Base-by-base conservation (phyloP, 306 rosid genomes). In the Cucurbita maxima region DNA sequence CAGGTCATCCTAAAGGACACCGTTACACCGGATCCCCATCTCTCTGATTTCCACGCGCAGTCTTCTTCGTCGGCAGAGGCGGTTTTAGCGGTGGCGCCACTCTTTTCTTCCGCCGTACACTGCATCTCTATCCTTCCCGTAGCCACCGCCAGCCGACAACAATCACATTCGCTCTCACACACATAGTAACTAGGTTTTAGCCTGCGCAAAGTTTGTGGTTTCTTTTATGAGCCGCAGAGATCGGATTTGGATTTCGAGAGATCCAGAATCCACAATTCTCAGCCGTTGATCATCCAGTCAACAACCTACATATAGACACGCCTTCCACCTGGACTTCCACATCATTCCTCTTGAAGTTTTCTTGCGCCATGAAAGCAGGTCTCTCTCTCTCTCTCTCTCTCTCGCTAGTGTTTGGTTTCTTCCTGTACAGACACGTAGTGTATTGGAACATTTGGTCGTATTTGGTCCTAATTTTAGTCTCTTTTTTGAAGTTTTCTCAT, bases 291-390 rank as follows among this genome's bases (percentile, higher is more conserved):
- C 57, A 56, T 34, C 15, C 48, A 51, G 70, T 40, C 53, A 75
- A 40, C 41, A 1, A 2, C 43, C 59, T 54, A 75, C 16, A 61
- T 15, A 51, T 48, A 55, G 57, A 77, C 60, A 72, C 55, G 37
- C 60, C 79, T 82, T 84, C 94, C 85, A 82, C 75, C 87, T 90
- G 95, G 95, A 87, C 86, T 84, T 88, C 85, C 90, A 86, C 87
- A 88, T 88, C 92, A 85, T 80, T 79, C 73, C 63, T 57, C 73
- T 54, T 10, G 37, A 58, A 57, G 75, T 74, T 71, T 84, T 84
- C 60, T 59, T 37, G 60, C 53, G 66, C 87, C 87, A 81, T 80
- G 78, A 79, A 75, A 81, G 53, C 87, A 85, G 92, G 96, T 90
- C 70, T 71, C 79, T 76, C 80, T 78, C 80, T 78, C 75, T 78